Evolutionary conservation across 305 asterid species (phyloP).

Genomic region (Solanum aculeatissimum): DNA sequence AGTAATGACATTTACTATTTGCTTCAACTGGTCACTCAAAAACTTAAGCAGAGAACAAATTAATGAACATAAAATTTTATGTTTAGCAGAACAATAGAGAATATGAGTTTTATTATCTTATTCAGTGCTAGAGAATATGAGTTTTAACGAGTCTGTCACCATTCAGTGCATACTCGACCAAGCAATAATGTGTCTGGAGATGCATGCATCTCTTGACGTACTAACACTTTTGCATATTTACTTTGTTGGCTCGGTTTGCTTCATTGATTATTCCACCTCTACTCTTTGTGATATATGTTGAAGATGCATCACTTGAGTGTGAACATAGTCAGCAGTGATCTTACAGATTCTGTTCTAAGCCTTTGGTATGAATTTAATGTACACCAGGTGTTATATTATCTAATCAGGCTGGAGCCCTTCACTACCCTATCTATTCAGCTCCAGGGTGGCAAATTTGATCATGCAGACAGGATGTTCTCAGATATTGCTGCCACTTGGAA

Average conservation of each 20-base stretch:
- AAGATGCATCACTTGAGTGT: not conserved
- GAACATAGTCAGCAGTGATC: not conserved
- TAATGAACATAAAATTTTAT: not conserved
- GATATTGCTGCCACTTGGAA: slow-evolving; percentile 93
- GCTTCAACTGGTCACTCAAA: not conserved
- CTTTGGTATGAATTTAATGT: slow-evolving; percentile 9
- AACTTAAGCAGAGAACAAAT: not conserved
- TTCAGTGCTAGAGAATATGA: not conserved
- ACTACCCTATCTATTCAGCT: slow-evolving; percentile 95
- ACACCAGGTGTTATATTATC: slow-evolving; percentile 88
- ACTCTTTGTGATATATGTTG: not conserved
- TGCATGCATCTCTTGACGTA: not conserved
- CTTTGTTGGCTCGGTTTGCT: not conserved
- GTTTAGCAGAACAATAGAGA: not conserved
- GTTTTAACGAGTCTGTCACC: not conserved
- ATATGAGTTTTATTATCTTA: not conserved
- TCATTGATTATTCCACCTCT: not conserved
- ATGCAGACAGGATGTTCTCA: slow-evolving; percentile 96
- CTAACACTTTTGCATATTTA: not conserved
- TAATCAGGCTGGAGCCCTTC: slow-evolving; percentile 88
- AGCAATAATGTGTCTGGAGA: not conserved
- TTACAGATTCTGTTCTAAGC: not conserved
- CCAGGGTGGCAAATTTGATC: slow-evolving; percentile 99
- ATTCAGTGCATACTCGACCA: not conserved
- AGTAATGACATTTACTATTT: not conserved